A percentile compares a stretch with the other conserved stretches of the same genome.
phyloP scores from a whole-genome alignment of 768 basidiomycete species.

The Suillus americanus region DNA sequence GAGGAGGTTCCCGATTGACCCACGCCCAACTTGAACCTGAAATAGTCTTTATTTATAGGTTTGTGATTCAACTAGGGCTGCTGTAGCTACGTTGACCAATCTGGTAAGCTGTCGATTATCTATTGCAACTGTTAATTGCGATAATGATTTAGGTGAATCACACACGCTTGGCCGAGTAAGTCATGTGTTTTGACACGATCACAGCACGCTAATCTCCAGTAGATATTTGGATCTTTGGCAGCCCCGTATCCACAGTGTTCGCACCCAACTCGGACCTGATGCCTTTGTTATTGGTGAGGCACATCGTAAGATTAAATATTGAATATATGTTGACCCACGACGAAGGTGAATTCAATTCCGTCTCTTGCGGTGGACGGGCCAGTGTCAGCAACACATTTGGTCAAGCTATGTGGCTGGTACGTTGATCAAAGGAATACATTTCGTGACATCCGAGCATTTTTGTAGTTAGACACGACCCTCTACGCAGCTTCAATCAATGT shows the following conservation, averaged over 20 bases:
- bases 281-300: conserved; percentile 46
- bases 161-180: conserved; percentile 47
- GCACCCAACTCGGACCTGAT: conserved; percentile 46
- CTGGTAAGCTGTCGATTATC: conserved; percentile 30
- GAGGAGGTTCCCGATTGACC: conserved; percentile 12
- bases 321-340: neutral
- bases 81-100: conserved; percentile 50
- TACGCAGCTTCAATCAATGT: conserved; percentile 41
- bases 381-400: conserved; percentile 56
- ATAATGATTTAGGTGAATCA: conserved; percentile 45
- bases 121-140: neutral
- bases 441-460: neutral
- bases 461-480: conserved; percentile 18
- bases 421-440: conserved; percentile 29
- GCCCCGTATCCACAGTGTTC: conserved; percentile 47
- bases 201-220: neutral
- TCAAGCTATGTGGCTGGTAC: conserved; percentile 52
- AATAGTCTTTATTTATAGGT: conserved; percentile 24
- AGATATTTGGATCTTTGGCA: conserved; percentile 59
- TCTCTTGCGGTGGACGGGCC: conserved; percentile 50
- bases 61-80: conserved; percentile 42
- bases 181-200: neutral
- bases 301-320: neutral
- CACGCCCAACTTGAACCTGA: neutral
- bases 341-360: conserved; percentile 55